Evolutionary conservation across 192 early-diverging fungal genomes (phyloP), one percentile per base, ranked within the genome.

Genomic region (Coemansia asiatica): DNA sequence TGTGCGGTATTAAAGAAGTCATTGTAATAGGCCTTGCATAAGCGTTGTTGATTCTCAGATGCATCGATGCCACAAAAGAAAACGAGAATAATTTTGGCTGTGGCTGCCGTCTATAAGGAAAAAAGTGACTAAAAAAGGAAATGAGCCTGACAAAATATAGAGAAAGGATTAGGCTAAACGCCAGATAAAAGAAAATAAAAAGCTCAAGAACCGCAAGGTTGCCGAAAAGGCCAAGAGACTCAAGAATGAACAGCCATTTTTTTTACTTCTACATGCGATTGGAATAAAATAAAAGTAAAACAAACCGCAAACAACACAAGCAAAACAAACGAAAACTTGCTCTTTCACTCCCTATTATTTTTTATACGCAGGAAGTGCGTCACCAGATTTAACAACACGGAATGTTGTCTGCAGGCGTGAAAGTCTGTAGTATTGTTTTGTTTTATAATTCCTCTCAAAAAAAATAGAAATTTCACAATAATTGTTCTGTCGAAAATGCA

Each of bases 31-130:
- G 40, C 40, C 15, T 44, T 44, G 40, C 40, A 44, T 16, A 44
- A 16, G 40, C 15, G 40, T 12, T 54, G 22, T 25, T 54, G 51
- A 28, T 21, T 54, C 22, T 26, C 27, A 54, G 51, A 12, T 54
- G 51, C 51, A 54, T 54, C 5, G 22, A 13, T 27, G 51, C 51
- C 21, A 25, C 51, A 54, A 28, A 54, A 27, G 28, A 54, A 54
- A 49, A 49, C 16, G n/a, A n/a, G 7, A 2, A 6, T 21, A 2
- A 7, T 51, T 51, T 6, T 25, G 23, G 49, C 23, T 51, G 8
- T 54, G 51, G 18, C 5, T 16, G 26, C 25, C 10, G 51, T 16
- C 22, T 28, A 21, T 15, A 27, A 27, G 1, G 6, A 23, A 1
- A 2, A 27, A 54, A 10, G 7, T 15, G 2, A 57, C 33, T 31